phyloP scores from a whole-genome alignment of 2,329 filamentous ascomycete species.

The Parastagonospora nodorum region DNA sequence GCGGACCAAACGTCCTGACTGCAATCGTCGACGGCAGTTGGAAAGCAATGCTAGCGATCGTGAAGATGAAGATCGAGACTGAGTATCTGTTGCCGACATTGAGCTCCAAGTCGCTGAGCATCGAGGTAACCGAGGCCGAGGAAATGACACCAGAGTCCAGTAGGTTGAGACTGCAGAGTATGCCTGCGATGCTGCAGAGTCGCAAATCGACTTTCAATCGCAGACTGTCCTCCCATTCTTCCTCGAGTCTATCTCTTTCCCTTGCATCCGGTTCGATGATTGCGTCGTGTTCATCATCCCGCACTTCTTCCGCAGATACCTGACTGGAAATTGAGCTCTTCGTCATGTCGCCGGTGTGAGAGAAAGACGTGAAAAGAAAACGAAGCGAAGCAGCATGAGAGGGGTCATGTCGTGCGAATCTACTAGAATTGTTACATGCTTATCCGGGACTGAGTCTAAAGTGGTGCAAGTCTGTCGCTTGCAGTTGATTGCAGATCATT shows the following conservation, averaged over 20 bases:
- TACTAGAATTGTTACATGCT: slow-evolving; percentile 11
- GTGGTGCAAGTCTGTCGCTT: slow-evolving; percentile 12
- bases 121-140: slow-evolving; percentile 70
- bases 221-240: slow-evolving; percentile 53
- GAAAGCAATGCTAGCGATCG: slow-evolving; percentile 69
- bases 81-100: slow-evolving; percentile 68
- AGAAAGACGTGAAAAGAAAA: background rate
- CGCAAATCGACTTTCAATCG: slow-evolving; percentile 69
- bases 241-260: slow-evolving; percentile 13
- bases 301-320: slow-evolving; percentile 17
- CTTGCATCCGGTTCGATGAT: slow-evolving; percentile 2
- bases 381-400: background rate
- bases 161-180: slow-evolving; percentile 72
- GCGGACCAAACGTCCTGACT: slow-evolving; percentile 67
- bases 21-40: slow-evolving; percentile 72
- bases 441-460: slow-evolving; percentile 11
- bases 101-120: slow-evolving; percentile 67
- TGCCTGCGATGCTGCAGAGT: slow-evolving; percentile 71
- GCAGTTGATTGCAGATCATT: slow-evolving; percentile 10
- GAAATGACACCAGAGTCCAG: slow-evolving; percentile 73
- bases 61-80: slow-evolving; percentile 75
- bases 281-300: slow-evolving; percentile 10
- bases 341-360: slow-evolving; percentile 12
- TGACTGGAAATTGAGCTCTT: slow-evolving; percentile 19
- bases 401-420: slow-evolving; percentile 6